Percentiles rank a stretch among this genome's conserved stretches.
Evolutionary conservation across 768 basidiomycete species (phyloP).

Genomic region (Naganishia onofrii): DNA sequence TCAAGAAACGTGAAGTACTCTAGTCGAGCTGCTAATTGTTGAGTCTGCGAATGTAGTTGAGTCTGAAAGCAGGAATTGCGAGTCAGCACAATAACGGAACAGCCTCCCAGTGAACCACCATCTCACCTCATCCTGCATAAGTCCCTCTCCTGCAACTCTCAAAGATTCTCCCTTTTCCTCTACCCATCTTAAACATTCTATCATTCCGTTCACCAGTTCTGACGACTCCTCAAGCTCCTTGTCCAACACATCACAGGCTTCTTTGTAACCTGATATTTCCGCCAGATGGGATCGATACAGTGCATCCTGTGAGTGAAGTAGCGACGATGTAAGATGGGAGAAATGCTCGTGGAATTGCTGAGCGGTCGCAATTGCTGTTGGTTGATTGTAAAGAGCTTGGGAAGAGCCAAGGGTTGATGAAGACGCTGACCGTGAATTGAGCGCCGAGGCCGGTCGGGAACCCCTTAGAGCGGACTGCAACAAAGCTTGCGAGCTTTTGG

Average conservation of each 20-base stretch:
- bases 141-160: conserved; percentile 82
- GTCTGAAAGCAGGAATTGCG: conserved; percentile 66
- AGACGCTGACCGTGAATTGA: conserved; percentile 29
- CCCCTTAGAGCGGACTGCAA: conserved; percentile 22
- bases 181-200: conserved; percentile 78
- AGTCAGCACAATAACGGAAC: conserved; percentile 1
- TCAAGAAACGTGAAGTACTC: conserved; percentile 96
- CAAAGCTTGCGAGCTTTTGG: conserved; percentile 18
- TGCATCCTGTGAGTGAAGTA: conserved; percentile 89
- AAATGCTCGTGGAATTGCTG: conserved; percentile 99
- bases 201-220: conserved; percentile 71
- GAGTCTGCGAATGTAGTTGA: conserved; percentile 62
- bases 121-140: conserved; percentile 82
- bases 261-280: conserved; percentile 70
- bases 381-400: conserved; percentile 37
- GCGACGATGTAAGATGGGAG: conserved; percentile 78
- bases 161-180: conserved; percentile 89
- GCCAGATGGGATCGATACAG: conserved; percentile 83
- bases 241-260: conserved; percentile 72
- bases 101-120: background rate
- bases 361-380: conserved; percentile 68
- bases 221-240: conserved; percentile 71
- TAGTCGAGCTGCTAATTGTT: conserved; percentile 55
- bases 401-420: conserved; percentile 16
- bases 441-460: conserved; percentile 28